Base-by-base conservation (phyloP, 1,139 yeast species). In the Saccharomyces pastorianus region DNA sequence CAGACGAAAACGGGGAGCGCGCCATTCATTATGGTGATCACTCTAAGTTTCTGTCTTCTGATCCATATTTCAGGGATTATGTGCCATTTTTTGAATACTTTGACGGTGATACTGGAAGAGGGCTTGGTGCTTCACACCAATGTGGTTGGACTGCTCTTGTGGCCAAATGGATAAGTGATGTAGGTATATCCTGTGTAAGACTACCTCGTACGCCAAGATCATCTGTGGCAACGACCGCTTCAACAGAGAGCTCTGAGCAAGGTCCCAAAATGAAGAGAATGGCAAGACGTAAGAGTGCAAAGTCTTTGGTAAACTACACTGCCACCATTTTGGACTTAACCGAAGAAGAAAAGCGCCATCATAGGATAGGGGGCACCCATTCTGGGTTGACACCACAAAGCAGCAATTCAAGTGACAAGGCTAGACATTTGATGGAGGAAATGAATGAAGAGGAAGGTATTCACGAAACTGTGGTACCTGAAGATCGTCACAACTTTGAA, bases 61-160 rank as follows among this genome's bases (percentile, higher is more conserved):
- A 89, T 70, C 84, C 83, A 51, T 71, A 82, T 66, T 91, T 89
- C 75, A 81, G 80, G 64, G 96, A 90, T 59, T 81, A 83, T 63
- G 79, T 88, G 48, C 84, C 88, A 59, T 91, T 89, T 70, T 88
- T 81, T 68, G 98, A 91, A 73, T 91, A 87, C 68, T 91, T 91
- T 69, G 96, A 91, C 66, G 97, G 96, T 62, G 98, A 91, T 66
- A 86, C 95, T 2, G 98, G 98, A 50, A 80, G 96, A 64, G 98
- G 98, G 6, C 75, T 91, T 57, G 98, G 98, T 44, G 93, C 97
- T 1, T 85, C 93, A 50, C 97, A 93, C 74, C 98, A 91, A 73
- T 85, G 91, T 75, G 98, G 98, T 14, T 91, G 98, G 98, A 91
- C 98, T 0, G 91, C 96, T 0, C 78, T 91, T 50, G 95, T 90